Conservation (phyloP, 768 basidiomycete species). For the Podaxis pistillaris region DNA sequence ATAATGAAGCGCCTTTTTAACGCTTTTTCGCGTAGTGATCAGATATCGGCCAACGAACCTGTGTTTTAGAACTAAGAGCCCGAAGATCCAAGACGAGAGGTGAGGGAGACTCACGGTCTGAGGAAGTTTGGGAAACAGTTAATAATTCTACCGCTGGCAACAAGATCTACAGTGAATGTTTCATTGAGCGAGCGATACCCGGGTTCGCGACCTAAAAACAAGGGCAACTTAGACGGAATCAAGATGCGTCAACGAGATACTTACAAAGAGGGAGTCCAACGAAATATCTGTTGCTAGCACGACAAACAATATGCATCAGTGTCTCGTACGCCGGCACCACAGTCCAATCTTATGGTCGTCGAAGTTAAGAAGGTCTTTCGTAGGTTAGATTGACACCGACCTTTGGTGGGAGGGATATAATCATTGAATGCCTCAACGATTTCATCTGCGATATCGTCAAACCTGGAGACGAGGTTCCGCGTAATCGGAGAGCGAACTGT, state of each 20-base stretch:
- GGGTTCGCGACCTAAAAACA: slow-evolving; percentile 30
- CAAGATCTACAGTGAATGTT: slow-evolving; percentile 31
- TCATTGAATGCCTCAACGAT: slow-evolving; percentile 35
- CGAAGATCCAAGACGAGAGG: slow-evolving; percentile 22
- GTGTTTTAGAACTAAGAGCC: neutral
- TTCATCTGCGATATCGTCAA: slow-evolving; percentile 41
- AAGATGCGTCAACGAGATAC: slow-evolving; percentile 1
- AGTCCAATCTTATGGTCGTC: slow-evolving; percentile 33
- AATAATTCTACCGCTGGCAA: slow-evolving; percentile 25
- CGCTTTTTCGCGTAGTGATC: slow-evolving; percentile 1
- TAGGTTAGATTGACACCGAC: slow-evolving; percentile 10
- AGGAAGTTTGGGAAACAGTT: slow-evolving; percentile 34
- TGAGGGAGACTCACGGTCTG: slow-evolving; percentile 33
- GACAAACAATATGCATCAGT: slow-evolving; percentile 32
- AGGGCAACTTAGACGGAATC: neutral
- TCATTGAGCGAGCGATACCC: slow-evolving; percentile 34
- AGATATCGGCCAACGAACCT: slow-evolving; percentile 18
- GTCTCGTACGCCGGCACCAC: slow-evolving; percentile 23
- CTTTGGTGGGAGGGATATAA: slow-evolving; percentile 28
- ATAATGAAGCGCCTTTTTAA: slow-evolving; percentile 9
- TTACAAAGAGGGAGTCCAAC: slow-evolving; percentile 47
- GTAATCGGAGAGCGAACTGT: slow-evolving; percentile 26
- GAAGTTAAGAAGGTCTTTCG: neutral
- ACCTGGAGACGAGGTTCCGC: slow-evolving; percentile 33
- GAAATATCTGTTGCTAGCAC: slow-evolving; percentile 40